Base-by-base conservation (phyloP, 768 basidiomycete species). In the Sporobolomyces pararoseus region DNA sequence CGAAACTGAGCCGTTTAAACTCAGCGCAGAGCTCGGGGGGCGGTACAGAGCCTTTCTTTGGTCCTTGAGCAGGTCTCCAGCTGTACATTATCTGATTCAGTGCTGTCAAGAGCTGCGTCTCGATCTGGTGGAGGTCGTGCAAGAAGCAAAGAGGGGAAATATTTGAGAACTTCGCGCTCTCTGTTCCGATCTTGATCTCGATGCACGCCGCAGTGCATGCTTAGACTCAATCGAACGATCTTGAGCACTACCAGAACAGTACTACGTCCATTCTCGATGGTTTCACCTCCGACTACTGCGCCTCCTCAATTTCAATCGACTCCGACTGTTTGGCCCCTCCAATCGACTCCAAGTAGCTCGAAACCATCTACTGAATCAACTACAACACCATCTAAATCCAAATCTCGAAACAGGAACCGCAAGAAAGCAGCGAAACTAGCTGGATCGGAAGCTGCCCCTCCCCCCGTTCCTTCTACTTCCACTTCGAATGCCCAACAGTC, bases 191-290 rank as follows among this genome's bases (percentile, higher is more conserved):
- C 29, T 14, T 9, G 6, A 31, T 17, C 32, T 5, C 16, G 42
- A 59, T 59, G 58, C 58, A 46, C 31, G 29, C 46, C 6, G 53
- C 53, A 55, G 34, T 63, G 62, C 62, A 63, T 63, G 62, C 62
- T 39, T 35, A 63, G 62, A 29, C 50, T 63, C 1, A 6, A 6
- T 10, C 19, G 17, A 3, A 17, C 50, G 1, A 6, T 25, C 37
- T 21, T 16, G 16, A 13, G 4, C 50, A 47, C 50, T 19, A 32
- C 4, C 29, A 49, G 61, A 17, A 3, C 61, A 4, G 13, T 27
- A 32, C 35, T 42, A 6, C 62, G 46, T 25, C 31, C 46, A 4
- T 21, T 47, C 42, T 25, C 61, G 51, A 29, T 52, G 62, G 47
- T 47, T 14, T 53, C 34, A 2, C 49, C 61, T 51, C 32, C 61